Evolutionary conservation across 208 protist species (phyloP).

Genomic region (Borovskyia barvae): DNA sequence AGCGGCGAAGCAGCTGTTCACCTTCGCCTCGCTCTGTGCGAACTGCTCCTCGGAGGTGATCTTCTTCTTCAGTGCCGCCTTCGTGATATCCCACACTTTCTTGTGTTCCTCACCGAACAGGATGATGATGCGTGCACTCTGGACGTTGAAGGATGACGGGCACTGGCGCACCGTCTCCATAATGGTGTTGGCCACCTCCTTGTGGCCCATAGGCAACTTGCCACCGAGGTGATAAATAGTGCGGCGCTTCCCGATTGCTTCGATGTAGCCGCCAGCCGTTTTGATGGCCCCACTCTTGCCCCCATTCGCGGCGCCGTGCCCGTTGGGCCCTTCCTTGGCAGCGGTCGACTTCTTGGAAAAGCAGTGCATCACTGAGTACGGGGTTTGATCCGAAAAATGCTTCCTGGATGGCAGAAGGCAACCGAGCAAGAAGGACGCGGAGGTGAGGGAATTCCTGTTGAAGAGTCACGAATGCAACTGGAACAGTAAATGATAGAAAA

Average conservation of each 20-base stretch:
- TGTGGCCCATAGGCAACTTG: constrained; percentile 30
- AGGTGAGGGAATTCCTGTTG: not conserved
- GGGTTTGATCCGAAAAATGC: too few relatives aligned
- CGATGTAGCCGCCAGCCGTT: constrained; percentile 5
- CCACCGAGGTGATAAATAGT: constrained; percentile 37
- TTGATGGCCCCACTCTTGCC: not conserved
- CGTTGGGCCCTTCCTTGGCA: not conserved
- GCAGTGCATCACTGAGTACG: not conserved
- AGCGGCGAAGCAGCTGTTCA: constrained; percentile 42
- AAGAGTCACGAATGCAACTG: not conserved
- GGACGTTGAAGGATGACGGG: constrained; percentile 58
- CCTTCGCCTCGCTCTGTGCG: constrained; percentile 27
- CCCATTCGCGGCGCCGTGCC: too few relatives aligned
- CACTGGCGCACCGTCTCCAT: constrained; percentile 30
- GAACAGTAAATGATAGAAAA: not conserved
- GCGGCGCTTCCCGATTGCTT: constrained; percentile 29
- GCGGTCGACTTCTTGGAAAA: constrained; percentile 17
- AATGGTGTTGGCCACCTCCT: constrained; percentile 32
- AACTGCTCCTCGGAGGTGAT: constrained; percentile 30
- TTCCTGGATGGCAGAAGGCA: too few relatives aligned
- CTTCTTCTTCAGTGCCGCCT: constrained; percentile 33
- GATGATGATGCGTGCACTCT: constrained; percentile 51
- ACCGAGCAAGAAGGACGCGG: not conserved
- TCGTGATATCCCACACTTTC: constrained; percentile 52
- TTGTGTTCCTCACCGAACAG: constrained; percentile 50